Conservation (phyloP, 495 filamentous ascomycete species). For the Penicillium pulvis region DNA sequence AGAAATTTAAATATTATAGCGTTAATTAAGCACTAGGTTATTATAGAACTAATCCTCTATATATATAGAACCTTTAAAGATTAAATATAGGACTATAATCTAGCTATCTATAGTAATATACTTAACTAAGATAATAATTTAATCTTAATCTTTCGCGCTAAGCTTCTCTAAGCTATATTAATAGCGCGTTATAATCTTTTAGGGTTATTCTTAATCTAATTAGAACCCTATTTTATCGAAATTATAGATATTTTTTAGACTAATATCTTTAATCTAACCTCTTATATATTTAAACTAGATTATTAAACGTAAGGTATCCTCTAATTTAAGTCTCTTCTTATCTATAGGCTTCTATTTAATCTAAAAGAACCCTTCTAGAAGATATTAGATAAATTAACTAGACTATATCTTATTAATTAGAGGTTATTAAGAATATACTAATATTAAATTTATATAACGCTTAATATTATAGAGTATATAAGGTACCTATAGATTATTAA, state of each 20-base stretch:
- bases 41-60: neutral
- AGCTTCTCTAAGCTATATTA: neutral
- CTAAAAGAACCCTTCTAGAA: neutral
- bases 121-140: neutral
- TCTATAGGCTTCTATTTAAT: neutral
- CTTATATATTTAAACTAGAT: neutral
- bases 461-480: neutral
- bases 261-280: neutral
- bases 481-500: neutral
- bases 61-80: neutral
- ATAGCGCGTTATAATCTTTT: neutral
- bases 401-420: neutral
- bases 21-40: neutral
- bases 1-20: neutral
- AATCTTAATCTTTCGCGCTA: neutral
- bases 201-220: neutral
- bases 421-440: neutral
- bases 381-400: neutral
- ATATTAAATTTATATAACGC: neutral
- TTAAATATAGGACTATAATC: neutral
- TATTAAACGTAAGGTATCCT: neutral
- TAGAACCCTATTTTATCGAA: neutral
- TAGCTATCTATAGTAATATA: neutral
- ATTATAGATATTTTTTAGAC: constrained; percentile 3
- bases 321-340: neutral